Conservation (phyloP, 2,329 filamentous ascomycete genomes). For the Xylariaceae sp. region DNA sequence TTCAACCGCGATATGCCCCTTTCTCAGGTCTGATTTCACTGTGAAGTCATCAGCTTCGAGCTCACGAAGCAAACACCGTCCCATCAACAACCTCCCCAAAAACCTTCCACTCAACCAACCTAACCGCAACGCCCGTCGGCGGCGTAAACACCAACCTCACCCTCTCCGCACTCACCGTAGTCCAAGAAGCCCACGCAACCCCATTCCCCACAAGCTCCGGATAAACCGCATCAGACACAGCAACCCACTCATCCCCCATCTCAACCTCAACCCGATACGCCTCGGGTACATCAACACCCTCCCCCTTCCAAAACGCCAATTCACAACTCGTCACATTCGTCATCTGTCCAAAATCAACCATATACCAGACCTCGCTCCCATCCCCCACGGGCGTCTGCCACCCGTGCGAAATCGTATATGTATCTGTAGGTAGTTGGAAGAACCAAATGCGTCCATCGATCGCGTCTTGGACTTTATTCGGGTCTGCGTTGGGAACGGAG, state of each 20-base stretch:
- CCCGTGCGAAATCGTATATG: constrained; percentile 14
- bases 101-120: constrained; percentile 15
- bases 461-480: constrained; percentile 14
- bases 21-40: too few species aligned
- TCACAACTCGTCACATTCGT: constrained; percentile 7
- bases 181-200: constrained; percentile 10
- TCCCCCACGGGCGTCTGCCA: constrained; percentile 12
- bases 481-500: constrained; percentile 7
- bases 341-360: constrained; percentile 12
- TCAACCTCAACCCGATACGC: constrained; percentile 10
- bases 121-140: neutral
- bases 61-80: constrained; percentile 2
- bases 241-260: constrained; percentile 2
- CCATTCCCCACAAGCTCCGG: constrained; percentile 11
- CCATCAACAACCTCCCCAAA: constrained; percentile 12
- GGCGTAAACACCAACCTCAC: constrained; percentile 12
- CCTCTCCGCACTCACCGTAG: constrained; percentile 3
- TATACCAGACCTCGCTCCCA: constrained; percentile 11
- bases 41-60: too few species aligned
- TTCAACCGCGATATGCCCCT: neutral
- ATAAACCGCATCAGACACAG: constrained; percentile 1
- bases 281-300: neutral
- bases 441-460: constrained; percentile 18
- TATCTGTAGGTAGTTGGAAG: constrained; percentile 10
- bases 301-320: constrained; percentile 7